Conservation (phyloP, 176 grass and related monocot genomes). For the Juncus inflexus region DNA sequence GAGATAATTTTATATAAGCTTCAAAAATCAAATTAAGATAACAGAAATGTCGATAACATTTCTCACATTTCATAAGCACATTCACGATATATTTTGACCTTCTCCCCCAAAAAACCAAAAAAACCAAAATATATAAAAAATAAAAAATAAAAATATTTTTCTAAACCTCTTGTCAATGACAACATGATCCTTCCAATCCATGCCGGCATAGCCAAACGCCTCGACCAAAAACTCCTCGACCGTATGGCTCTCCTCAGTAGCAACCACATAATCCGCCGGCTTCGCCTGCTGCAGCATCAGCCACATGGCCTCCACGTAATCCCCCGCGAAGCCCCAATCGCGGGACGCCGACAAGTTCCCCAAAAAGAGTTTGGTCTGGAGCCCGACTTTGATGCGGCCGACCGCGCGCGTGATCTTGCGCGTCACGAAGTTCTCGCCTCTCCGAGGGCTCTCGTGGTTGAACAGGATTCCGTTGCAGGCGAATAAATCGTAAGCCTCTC, state of each 20-base stretch:
- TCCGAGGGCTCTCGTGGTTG: constrained; percentile 95
- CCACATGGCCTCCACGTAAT: constrained; percentile 99
- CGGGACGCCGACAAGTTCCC: constrained; percentile 81
- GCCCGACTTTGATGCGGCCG: constrained; percentile 77
- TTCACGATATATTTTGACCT: too few species aligned
- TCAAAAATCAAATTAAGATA: too few species aligned
- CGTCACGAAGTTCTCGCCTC: constrained; percentile 98
- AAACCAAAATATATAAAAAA: too few species aligned
- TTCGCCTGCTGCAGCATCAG: constrained; percentile 92
- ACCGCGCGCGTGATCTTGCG: constrained; percentile 97
- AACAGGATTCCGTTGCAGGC: constrained; percentile 98
- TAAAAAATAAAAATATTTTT: neutral
- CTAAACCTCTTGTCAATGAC: constrained; percentile 65
- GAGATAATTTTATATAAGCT: too few species aligned
- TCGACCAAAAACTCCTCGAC: constrained; percentile 75
- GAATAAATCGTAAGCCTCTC: constrained; percentile 85
- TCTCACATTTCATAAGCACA: too few species aligned
- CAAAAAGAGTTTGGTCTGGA: constrained; percentile 97
- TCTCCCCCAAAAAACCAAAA: too few species aligned
- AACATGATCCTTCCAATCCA: constrained; percentile 94
- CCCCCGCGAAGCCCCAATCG: constrained; percentile 94
- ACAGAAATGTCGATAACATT: too few species aligned
- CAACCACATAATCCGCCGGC: constrained; percentile 77
- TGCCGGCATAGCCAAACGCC: constrained; percentile 66
- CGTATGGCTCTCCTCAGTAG: constrained; percentile 76